These are phyloP conservation scores for Verticillium nubilum DNA, from an alignment of 2,329 filamentous ascomycete genomes.

Conservation along the genomic window DNA sequence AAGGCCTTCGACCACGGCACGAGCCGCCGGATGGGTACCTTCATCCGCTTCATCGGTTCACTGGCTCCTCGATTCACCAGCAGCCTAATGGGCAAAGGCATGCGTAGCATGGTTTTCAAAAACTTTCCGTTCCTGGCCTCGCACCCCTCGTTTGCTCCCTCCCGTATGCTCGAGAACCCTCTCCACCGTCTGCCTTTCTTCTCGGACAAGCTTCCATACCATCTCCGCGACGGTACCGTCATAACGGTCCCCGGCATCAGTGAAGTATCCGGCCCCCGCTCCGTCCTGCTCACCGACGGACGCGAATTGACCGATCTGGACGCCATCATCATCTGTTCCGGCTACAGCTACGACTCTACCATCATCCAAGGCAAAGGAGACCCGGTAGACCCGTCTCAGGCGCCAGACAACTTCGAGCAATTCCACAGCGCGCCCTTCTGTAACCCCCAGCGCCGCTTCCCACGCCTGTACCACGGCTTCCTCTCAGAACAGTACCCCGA, in stretches of 20 bases:
- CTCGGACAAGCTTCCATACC: conserved; percentile 20
- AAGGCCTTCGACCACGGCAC: conserved; percentile 8
- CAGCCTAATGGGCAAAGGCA: not conserved
- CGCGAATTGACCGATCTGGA: conserved; percentile 24
- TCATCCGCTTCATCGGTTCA: conserved; percentile 3
- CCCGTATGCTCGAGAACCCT: conserved; percentile 2
- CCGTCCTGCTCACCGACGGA: conserved; percentile 22
- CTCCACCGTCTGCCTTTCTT: conserved; percentile 20
- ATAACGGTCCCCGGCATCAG: conserved; percentile 19
- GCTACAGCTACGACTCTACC: conserved; percentile 23
- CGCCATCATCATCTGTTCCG: conserved; percentile 25
- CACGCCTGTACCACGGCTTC: conserved; percentile 23
- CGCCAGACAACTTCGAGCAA: conserved; percentile 18
- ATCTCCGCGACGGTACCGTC: conserved; percentile 20
- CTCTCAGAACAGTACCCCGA: conserved; percentile 25
- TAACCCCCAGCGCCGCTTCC: conserved; percentile 15
- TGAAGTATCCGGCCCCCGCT: conserved; percentile 20
- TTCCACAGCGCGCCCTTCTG: conserved; percentile 16
- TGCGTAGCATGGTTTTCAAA: conserved; percentile 1
- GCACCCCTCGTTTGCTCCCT: conserved; percentile 4
- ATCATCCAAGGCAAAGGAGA: conserved; percentile 20
- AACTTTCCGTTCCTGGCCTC: conserved; percentile 7
- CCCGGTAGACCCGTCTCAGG: conserved; percentile 17
- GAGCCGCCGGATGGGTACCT: not conserved
- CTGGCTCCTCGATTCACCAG: not conserved